Evolutionary conservation across 1,139 yeast genomes (phyloP).

Genomic region (Torulaspora globosa): DNA sequence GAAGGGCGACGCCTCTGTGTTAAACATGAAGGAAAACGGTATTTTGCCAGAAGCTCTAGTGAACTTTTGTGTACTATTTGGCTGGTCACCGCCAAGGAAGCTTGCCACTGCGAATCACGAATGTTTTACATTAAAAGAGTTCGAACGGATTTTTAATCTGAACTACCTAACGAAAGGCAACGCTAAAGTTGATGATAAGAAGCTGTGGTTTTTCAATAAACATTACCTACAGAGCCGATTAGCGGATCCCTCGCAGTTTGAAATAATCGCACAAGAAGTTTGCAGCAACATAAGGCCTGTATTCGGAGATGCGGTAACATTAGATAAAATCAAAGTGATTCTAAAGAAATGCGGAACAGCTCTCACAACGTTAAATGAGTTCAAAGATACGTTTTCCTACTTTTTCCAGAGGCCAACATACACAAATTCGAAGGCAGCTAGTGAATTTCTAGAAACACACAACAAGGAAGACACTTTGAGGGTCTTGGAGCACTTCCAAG

Average conservation of each 20-base stretch:
- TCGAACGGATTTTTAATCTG: slow-evolving; percentile 47
- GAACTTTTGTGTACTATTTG: slow-evolving; percentile 85
- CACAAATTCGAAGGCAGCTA: slow-evolving; percentile 21
- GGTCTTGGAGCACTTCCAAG: slow-evolving; percentile 22
- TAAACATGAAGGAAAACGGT: slow-evolving; percentile 56
- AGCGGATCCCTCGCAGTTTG: slow-evolving; percentile 37
- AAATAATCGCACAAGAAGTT: slow-evolving; percentile 38
- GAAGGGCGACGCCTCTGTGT: slow-evolving; percentile 72
- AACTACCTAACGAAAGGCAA: slow-evolving; percentile 85
- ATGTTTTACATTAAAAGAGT: slow-evolving; percentile 51
- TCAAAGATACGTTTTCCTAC: slow-evolving; percentile 46
- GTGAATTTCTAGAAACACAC: slow-evolving; percentile 21
- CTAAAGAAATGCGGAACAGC: slow-evolving; percentile 38
- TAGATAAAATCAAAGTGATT: slow-evolving; percentile 26
- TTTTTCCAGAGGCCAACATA: slow-evolving; percentile 46
- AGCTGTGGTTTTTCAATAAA: slow-evolving; percentile 72
- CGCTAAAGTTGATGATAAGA: slow-evolving; percentile 80
- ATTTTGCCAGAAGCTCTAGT: slow-evolving; percentile 80
- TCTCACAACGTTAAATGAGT: slow-evolving; percentile 47
- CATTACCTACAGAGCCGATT: slow-evolving; percentile 49
- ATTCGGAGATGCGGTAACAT: slow-evolving; percentile 17
- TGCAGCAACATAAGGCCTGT: slow-evolving; percentile 22
- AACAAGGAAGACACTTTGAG: slow-evolving; percentile 15
- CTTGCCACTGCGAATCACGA: slow-evolving; percentile 56
- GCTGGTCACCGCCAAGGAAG: slow-evolving; percentile 82